These are phyloP conservation scores for Phytophthora syringae DNA, from an alignment of 352 stramenopile genomes.

Conservation along the genomic window DNA sequence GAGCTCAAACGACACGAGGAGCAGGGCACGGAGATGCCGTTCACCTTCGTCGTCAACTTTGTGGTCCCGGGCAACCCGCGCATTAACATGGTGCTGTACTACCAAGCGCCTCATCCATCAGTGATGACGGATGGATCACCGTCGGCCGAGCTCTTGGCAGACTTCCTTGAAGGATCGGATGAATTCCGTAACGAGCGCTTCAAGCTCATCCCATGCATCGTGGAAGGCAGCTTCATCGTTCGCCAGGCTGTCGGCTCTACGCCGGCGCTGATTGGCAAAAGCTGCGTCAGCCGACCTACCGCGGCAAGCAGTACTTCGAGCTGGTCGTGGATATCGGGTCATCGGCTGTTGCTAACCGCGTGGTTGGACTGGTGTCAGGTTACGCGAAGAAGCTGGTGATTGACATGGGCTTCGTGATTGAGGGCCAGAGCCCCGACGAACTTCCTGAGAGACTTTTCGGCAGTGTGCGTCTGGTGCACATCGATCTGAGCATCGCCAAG, in stretches of 20 bases:
- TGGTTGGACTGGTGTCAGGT: slow-evolving; percentile 69
- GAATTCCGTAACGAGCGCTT: slow-evolving; percentile 85
- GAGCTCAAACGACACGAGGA: slow-evolving; percentile 65
- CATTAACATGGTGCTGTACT: slow-evolving; percentile 76
- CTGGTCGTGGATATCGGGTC: slow-evolving; percentile 78
- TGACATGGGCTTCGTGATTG: slow-evolving; percentile 81
- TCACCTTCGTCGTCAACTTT: slow-evolving; percentile 86
- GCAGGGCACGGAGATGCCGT: slow-evolving; percentile 70
- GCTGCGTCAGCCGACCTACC: slow-evolving; percentile 67
- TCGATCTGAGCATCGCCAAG: slow-evolving; percentile 60
- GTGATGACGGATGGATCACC: slow-evolving; percentile 63
- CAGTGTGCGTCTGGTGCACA: slow-evolving; percentile 61
- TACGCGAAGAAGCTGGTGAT: slow-evolving; percentile 88
- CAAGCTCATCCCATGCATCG: slow-evolving; percentile 84
- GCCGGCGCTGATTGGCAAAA: slow-evolving; percentile 82
- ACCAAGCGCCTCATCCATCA: slow-evolving; percentile 61
- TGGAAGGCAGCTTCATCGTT: slow-evolving; percentile 84
- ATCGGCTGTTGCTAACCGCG: slow-evolving; percentile 75
- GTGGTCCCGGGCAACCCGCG: slow-evolving; percentile 67
- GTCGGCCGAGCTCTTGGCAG: slow-evolving; percentile 73
- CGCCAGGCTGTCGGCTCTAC: slow-evolving; percentile 78
- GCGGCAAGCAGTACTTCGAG: slow-evolving; percentile 77
- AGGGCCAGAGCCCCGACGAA: slow-evolving; percentile 69
- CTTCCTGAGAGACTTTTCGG: slow-evolving; percentile 78
- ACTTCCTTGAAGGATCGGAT: slow-evolving; percentile 78